A percentile compares a stretch with the other conserved stretches of the same genome.
Conservation (phyloP, 768 basidiomycete genomes). For the Phaeotremella skinneri region DNA sequence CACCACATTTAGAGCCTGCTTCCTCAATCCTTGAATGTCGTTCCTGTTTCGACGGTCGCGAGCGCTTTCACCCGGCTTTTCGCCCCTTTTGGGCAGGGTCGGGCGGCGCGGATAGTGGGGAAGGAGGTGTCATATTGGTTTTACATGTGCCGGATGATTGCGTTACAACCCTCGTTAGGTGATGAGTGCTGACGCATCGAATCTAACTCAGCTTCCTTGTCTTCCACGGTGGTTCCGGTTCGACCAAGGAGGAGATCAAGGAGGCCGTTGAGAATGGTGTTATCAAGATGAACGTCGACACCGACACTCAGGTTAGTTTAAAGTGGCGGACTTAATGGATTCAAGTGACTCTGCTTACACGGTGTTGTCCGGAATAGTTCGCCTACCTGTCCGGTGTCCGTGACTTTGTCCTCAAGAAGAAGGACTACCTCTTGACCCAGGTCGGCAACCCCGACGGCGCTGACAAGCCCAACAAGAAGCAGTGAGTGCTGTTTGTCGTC, state of each 20-base stretch:
- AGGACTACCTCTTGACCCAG: conserved; percentile 81
- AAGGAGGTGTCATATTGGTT: conserved; percentile 48
- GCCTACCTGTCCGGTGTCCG: conserved; percentile 85
- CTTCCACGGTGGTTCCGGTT: conserved; percentile 99
- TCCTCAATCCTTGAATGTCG: conserved; percentile 30
- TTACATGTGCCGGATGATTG: conserved; percentile 24
- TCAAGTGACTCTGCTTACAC: no score
- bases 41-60: conserved; percentile 11
- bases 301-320: conserved; percentile 53
- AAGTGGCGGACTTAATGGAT: no score
- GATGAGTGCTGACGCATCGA: not conserved
- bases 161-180: not conserved
- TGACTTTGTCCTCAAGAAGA: conserved; percentile 83
- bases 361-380: not conserved
- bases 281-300: conserved; percentile 99
- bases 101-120: conserved; percentile 33
- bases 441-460: conserved; percentile 95
- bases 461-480: conserved; percentile 99
- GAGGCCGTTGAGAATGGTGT: conserved; percentile 89
- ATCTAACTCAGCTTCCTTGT: conserved; percentile 75
- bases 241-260: conserved; percentile 89
- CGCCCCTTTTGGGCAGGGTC: conserved; percentile 30
- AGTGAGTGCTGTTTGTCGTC: conserved; percentile 13
- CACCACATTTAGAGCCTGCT: conserved; percentile 47
- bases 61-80: conserved; percentile 9